phyloP scores from a whole-genome alignment of 1,284 basidiomycete genomes.

The Serendipita sp. region DNA sequence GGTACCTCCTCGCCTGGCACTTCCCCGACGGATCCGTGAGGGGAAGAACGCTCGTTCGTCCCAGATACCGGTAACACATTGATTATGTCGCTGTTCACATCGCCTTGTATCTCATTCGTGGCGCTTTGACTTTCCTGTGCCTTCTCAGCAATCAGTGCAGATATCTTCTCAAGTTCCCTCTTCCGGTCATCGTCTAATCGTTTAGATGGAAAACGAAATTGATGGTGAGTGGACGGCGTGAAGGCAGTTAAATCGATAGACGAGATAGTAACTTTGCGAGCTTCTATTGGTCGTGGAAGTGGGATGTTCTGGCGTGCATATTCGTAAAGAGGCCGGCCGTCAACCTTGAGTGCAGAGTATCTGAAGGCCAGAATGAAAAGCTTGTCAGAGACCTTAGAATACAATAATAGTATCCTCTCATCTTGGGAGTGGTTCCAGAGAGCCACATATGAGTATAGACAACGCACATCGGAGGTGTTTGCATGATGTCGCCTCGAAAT shows the following conservation, averaged over 20 bases:
- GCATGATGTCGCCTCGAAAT: conserved; percentile 80
- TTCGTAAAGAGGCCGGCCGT: conserved; percentile 90
- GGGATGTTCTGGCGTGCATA: conserved; percentile 86
- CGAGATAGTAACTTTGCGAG: conserved; percentile 72
- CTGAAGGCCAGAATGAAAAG: conserved; percentile 26
- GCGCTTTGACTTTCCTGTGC: conserved; percentile 23
- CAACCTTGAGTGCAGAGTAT: conserved; percentile 97
- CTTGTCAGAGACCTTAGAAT: too few relatives aligned
- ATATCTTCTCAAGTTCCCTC: conserved; percentile 58
- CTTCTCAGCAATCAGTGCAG: conserved; percentile 34
- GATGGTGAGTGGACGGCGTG: conserved; percentile 36
- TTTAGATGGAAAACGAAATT: conserved; percentile 60
- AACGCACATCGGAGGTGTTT: conserved; percentile 81
- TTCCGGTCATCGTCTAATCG: conserved; percentile 33
- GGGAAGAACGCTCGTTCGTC: conserved; percentile 16
- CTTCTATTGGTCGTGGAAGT: conserved; percentile 83
- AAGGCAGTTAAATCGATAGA: conserved; percentile 63
- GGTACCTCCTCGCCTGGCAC: conserved; percentile 28
- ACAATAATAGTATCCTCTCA: too few relatives aligned
- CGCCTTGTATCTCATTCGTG: not conserved
- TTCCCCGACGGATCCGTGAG: conserved; percentile 21
- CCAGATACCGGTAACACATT: conserved; percentile 8
- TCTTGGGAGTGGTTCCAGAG: too few relatives aligned
- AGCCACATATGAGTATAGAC: not conserved
- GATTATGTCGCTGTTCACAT: not conserved